A percentile compares a stretch with the other conserved stretches of the same genome.
Conservation (phyloP, 805 yeast species). For the Ogataea trehalophila region DNA sequence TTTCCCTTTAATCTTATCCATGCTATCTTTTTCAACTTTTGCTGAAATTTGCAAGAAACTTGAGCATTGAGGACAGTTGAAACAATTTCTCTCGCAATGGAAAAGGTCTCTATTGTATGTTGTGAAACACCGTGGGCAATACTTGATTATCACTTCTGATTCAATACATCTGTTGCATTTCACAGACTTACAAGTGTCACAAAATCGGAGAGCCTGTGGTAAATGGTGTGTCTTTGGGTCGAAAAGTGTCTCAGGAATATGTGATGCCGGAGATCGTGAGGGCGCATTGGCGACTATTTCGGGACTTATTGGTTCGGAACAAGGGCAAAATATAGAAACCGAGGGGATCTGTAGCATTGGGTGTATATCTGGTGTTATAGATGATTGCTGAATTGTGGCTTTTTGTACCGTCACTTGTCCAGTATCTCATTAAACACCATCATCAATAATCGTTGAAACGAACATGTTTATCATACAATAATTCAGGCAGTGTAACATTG, state of each 20-base stretch:
- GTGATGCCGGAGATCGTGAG: conserved; percentile 1
- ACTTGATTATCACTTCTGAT: conserved; percentile 16
- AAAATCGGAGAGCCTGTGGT: conserved; percentile 20
- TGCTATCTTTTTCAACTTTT: conserved; percentile 7
- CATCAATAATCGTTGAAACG: too few species aligned
- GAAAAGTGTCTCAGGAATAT: conserved; percentile 4
- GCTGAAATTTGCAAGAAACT: conserved; percentile 15
- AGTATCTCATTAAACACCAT: too few species aligned
- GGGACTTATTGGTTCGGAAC: conserved; percentile 6
- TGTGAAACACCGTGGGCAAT: conserved; percentile 27
- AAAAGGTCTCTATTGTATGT: conserved; percentile 4
- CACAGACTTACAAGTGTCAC: conserved; percentile 24
- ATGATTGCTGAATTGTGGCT: too few species aligned
- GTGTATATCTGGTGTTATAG: too few species aligned
- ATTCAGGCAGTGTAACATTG: too few species aligned
- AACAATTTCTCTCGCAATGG: conserved; percentile 30
- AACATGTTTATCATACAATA: too few species aligned
- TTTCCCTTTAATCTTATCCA: conserved; percentile 24
- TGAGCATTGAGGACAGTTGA: conserved; percentile 31
- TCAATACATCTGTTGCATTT: conserved; percentile 27
- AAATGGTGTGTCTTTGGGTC: conserved; percentile 17
- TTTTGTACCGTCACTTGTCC: too few species aligned
- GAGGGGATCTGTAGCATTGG: too few species aligned
- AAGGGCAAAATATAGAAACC: conserved; percentile 9
- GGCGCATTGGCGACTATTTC: not conserved